Percentiles rank a stretch among this genome's conserved stretches.
These are phyloP conservation scores for Lichtheimia ornata DNA, from an alignment of 371 early-diverging fungal species.

Conservation along the genomic window DNA sequence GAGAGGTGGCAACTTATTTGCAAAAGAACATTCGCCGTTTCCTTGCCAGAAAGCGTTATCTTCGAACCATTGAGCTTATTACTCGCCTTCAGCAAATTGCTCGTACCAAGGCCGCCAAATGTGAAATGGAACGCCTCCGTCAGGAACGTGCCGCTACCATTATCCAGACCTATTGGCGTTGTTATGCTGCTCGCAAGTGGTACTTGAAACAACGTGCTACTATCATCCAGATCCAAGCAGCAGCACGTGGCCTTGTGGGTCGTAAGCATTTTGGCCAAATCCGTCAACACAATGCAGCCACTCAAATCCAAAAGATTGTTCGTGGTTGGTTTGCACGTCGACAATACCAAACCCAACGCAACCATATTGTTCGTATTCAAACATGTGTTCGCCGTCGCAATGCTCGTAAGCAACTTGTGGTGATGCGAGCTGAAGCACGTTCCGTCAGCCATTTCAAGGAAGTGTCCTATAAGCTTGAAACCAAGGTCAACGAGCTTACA, in stretches of 20 bases:
- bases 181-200: conserved; percentile 62
- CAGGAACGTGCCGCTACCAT: conserved; percentile 71
- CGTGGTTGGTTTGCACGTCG: conserved; percentile 69
- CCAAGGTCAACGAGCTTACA: conserved; percentile 90
- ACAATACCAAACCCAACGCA: conserved; percentile 49
- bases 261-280: conserved; percentile 43
- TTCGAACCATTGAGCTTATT: conserved; percentile 52
- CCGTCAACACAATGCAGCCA: conserved; percentile 68
- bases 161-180: conserved; percentile 79
- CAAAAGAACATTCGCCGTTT: conserved; percentile 88
- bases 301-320: conserved; percentile 69
- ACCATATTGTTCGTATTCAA: conserved; percentile 78
- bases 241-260: conserved; percentile 53
- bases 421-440: conserved; percentile 81
- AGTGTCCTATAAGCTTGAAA: conserved; percentile 91
- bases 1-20: conserved; percentile 76
- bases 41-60: conserved; percentile 69
- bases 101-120: conserved; percentile 65
- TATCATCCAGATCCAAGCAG: conserved; percentile 49
- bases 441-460: conserved; percentile 93
- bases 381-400: conserved; percentile 75
- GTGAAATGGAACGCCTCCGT: conserved; percentile 54
- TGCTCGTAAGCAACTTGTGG: conserved; percentile 68
- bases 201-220: conserved; percentile 43
- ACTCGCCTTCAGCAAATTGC: conserved; percentile 61